Evolutionary conservation across 768 basidiomycete species (phyloP).

Genomic region (Antrodiella citrinella): DNA sequence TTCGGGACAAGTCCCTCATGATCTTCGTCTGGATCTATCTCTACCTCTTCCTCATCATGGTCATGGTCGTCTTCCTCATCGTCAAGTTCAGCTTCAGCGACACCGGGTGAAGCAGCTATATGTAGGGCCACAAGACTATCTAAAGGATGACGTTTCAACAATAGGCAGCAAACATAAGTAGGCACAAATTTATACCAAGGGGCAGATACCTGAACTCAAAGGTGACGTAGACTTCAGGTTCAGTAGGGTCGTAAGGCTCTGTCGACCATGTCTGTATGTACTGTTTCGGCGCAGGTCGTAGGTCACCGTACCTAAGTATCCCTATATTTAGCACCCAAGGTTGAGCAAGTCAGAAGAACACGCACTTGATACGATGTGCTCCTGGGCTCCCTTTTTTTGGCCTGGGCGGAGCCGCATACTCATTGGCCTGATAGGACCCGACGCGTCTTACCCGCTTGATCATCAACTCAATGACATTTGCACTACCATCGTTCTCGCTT

Average conservation of each 20-base stretch:
- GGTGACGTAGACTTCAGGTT: conserved; percentile 43
- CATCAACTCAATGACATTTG: conserved; percentile 25
- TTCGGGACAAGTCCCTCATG: no score
- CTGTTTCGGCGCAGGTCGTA: conserved; percentile 31
- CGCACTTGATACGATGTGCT: conserved; percentile 19
- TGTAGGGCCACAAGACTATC: not conserved
- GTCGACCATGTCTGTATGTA: conserved; percentile 47
- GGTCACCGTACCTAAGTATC: conserved; percentile 41
- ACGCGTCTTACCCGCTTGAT: conserved; percentile 30
- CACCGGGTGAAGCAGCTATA: not conserved
- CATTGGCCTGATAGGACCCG: conserved; percentile 33
- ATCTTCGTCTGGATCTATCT: not conserved
- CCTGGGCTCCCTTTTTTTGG: conserved; percentile 23
- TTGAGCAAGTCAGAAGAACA: not conserved
- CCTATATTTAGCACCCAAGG: not conserved
- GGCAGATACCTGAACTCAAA: conserved; percentile 63
- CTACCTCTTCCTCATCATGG: not conserved
- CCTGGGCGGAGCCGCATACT: conserved; percentile 31
- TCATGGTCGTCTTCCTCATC: not conserved
- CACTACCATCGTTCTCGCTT: conserved; percentile 43
- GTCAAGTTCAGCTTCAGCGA: not conserved
- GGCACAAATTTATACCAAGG: conserved; percentile 27
- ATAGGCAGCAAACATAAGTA: not conserved
- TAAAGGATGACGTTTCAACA: not conserved
- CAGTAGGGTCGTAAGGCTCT: conserved; percentile 34